These are phyloP conservation scores for Colletotrichum costaricense DNA, from an alignment of 2,329 filamentous ascomycete species.

Conservation along the genomic window DNA sequence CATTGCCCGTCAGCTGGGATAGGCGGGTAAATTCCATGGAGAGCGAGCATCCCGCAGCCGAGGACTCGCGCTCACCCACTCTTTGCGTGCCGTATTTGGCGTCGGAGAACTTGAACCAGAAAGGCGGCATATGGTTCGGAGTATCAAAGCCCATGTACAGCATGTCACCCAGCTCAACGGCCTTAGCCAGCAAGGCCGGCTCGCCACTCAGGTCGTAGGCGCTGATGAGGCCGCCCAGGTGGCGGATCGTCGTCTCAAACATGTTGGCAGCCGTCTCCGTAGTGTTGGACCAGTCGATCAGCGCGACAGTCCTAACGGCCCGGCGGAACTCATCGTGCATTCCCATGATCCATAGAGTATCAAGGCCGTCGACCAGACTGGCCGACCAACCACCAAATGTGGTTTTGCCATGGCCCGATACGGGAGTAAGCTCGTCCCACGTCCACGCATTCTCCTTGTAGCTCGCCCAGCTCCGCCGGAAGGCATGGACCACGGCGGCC, in stretches of 20 bases:
- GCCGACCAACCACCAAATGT: constrained; percentile 67
- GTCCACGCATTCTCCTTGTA: constrained; percentile 67
- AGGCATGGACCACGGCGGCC: constrained; percentile 51
- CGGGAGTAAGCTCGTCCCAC: constrained; percentile 66
- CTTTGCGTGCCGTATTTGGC: constrained; percentile 51
- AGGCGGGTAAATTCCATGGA: constrained; percentile 81
- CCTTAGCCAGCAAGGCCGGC: constrained; percentile 59
- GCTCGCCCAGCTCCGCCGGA: constrained; percentile 60
- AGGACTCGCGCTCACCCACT: constrained; percentile 50
- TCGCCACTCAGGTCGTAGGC: constrained; percentile 64
- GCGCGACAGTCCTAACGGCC: constrained; percentile 60
- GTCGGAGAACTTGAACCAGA: constrained; percentile 56
- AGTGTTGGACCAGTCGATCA: constrained; percentile 66
- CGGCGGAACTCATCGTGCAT: constrained; percentile 65
- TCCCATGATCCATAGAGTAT: constrained; percentile 70
- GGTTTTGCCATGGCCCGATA: constrained; percentile 58
- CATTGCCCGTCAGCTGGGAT: constrained; percentile 77
- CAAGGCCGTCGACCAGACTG: constrained; percentile 69
- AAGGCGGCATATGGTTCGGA: constrained; percentile 62
- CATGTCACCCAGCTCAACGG: constrained; percentile 64
- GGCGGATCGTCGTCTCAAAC: constrained; percentile 73
- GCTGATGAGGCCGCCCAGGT: constrained; percentile 63
- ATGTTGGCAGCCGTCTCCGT: constrained; percentile 59
- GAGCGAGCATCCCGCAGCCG: constrained; percentile 70
- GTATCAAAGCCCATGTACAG: constrained; percentile 66